Evolutionary conservation across 768 basidiomycete species (phyloP).

Genomic region (Suillus spraguei): DNA sequence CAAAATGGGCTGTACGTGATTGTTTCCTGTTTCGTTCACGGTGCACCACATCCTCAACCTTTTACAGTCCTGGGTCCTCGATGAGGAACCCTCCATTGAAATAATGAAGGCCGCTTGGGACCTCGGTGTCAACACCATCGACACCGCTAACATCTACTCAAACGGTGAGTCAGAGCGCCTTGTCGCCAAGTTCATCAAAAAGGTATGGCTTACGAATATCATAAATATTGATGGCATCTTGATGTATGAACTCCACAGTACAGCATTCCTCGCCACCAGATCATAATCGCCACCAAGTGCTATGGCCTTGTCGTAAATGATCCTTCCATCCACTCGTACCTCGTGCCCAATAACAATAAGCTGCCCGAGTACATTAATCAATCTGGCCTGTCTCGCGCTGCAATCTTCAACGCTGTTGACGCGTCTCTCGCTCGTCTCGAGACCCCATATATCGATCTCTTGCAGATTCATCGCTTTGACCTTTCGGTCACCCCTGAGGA

Average conservation of each 20-base stretch:
- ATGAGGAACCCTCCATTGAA: conserved; percentile 30
- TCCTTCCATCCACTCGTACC: neutral
- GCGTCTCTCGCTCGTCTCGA: conserved; percentile 39
- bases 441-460: conserved; percentile 40
- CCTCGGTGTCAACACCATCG: conserved; percentile 41
- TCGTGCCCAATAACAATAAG: conserved; percentile 5
- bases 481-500: conserved; percentile 39
- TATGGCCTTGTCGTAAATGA: conserved; percentile 18
- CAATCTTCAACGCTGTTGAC: conserved; percentile 41
- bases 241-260: conserved; percentile 22
- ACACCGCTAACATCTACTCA: conserved; percentile 42
- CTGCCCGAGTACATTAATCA: conserved; percentile 33
- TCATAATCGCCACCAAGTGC: conserved; percentile 36
- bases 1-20: conserved; percentile 28
- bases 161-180: conserved; percentile 41
- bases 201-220: conserved; percentile 22
- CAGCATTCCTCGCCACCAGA: conserved; percentile 34
- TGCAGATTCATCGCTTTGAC: conserved; percentile 51
- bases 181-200: conserved; percentile 39
- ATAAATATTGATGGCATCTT: neutral
- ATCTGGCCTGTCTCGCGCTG: conserved; percentile 35
- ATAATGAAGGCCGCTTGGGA: conserved; percentile 44
- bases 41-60: neutral
- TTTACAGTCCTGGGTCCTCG: conserved; percentile 28
- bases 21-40: neutral